A percentile compares a stretch with the other conserved stretches of the same genome.
Conservation (phyloP, 768 basidiomycete genomes). For the Amanita rubescens region DNA sequence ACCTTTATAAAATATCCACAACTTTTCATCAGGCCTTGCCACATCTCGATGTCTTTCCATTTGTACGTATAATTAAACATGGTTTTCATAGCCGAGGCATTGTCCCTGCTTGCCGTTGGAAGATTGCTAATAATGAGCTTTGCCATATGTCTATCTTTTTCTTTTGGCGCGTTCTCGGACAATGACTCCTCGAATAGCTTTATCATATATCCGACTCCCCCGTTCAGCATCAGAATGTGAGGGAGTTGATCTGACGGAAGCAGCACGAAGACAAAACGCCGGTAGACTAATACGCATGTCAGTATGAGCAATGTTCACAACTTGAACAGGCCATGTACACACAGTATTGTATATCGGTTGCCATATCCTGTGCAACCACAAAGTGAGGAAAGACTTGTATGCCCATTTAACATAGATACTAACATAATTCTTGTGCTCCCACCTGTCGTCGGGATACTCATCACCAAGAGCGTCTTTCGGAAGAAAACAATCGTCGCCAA, state of each 20-base stretch:
- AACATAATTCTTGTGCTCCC: too few relatives aligned
- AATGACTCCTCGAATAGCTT: background rate
- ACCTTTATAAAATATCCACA: constrained; percentile 9
- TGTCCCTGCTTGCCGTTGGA: constrained; percentile 1
- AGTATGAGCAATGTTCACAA: background rate
- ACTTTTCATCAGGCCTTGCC: constrained; percentile 18
- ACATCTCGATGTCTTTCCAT: constrained; percentile 21
- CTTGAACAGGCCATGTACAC: constrained; percentile 9
- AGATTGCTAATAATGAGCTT: constrained; percentile 12
- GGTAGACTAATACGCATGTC: constrained; percentile 18
- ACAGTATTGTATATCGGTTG: constrained; percentile 25
- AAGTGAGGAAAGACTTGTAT: too few relatives aligned
- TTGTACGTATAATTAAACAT: constrained; percentile 18
- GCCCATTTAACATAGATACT: background rate
- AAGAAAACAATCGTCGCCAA: background rate
- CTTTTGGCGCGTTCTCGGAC: background rate
- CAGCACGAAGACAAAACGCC: constrained; percentile 25
- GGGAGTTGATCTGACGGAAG: constrained; percentile 14
- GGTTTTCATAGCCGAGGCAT: constrained; percentile 5
- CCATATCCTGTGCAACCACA: constrained; percentile 9
- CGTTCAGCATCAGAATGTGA: background rate
- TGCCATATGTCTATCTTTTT: constrained; percentile 5
- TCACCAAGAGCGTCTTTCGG: background rate
- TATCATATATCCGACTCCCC: background rate
- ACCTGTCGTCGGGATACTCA: background rate